Conservation (phyloP, 2,329 filamentous ascomycete genomes). For the Colletotrichum somersetense region DNA sequence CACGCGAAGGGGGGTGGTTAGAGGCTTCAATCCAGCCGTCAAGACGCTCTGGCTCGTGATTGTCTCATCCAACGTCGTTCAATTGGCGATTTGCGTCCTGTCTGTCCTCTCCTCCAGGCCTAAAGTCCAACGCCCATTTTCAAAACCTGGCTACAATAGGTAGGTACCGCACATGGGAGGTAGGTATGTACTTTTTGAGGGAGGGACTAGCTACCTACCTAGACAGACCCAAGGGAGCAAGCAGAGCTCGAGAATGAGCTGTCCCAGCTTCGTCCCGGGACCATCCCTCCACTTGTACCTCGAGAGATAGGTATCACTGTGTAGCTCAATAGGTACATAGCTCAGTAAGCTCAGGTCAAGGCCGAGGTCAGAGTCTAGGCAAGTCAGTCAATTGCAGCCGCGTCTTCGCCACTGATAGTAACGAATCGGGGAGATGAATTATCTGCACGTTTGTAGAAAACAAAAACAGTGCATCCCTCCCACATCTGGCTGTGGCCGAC, state of each 20-base stretch:
- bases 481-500: too few species aligned
- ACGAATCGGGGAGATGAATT: too few species aligned
- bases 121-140: conserved; percentile 1
- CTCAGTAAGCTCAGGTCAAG: background rate
- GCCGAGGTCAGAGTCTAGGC: background rate
- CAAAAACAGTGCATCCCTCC: background rate
- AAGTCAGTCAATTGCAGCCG: background rate
- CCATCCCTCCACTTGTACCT: background rate
- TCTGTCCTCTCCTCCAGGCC: background rate
- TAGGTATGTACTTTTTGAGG: background rate
- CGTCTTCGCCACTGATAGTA: too few species aligned
- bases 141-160: conserved; percentile 5
- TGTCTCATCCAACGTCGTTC: conserved; percentile 33
- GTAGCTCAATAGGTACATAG: background rate
- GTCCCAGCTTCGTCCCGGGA: conserved; percentile 2
- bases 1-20: background rate
- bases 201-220: conserved; percentile 13
- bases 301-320: background rate
- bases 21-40: conserved; percentile 18
- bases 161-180: conserved; percentile 14
- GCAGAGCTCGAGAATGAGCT: conserved; percentile 35
- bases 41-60: background rate
- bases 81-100: conserved; percentile 27
- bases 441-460: too few species aligned
- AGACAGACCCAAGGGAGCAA: conserved; percentile 32